These are phyloP conservation scores for Aureobasidium sp. DNA, from an alignment of 2,329 filamentous ascomycete genomes.

Conservation along the genomic window DNA sequence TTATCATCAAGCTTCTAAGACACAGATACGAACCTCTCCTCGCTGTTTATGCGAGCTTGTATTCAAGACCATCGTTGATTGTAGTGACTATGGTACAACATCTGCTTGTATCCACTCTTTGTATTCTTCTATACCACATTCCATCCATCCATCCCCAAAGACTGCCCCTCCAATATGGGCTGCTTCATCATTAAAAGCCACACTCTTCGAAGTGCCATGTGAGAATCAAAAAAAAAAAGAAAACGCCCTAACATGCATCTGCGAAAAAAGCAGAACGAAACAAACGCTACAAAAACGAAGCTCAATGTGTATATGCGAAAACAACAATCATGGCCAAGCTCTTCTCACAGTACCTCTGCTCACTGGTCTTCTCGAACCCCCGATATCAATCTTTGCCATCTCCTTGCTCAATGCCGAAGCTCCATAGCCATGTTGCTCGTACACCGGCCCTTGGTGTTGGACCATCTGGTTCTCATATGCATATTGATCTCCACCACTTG, in stretches of 20 bases:
- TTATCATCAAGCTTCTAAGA: background rate
- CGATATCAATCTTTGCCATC: conserved; percentile 48
- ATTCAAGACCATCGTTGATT: no score
- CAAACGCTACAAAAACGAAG: background rate
- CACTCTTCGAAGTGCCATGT: background rate
- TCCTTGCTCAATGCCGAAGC: conserved; percentile 60
- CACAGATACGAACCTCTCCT: background rate
- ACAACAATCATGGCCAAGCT: background rate
- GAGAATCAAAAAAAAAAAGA: background rate
- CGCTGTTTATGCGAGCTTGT: background rate
- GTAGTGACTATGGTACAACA: background rate
- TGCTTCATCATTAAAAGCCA: background rate
- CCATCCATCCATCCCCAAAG: background rate
- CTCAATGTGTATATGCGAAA: background rate
- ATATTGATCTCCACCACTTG: background rate
- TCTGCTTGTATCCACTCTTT: background rate
- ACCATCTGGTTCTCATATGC: conserved; percentile 11
- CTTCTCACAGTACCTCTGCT: conserved; percentile 4
- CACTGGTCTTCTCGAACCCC: conserved; percentile 17
- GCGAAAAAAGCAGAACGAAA: background rate
- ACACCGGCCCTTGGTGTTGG: conserved; percentile 18
- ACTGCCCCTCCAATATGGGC: background rate
- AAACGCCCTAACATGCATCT: background rate
- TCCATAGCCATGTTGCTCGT: conserved; percentile 25
- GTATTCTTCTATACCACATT: conserved; percentile 6